These are phyloP conservation scores for Allantophomopsis lycopodina DNA, from an alignment of 2,329 filamentous ascomycete species.

Conservation along the genomic window DNA sequence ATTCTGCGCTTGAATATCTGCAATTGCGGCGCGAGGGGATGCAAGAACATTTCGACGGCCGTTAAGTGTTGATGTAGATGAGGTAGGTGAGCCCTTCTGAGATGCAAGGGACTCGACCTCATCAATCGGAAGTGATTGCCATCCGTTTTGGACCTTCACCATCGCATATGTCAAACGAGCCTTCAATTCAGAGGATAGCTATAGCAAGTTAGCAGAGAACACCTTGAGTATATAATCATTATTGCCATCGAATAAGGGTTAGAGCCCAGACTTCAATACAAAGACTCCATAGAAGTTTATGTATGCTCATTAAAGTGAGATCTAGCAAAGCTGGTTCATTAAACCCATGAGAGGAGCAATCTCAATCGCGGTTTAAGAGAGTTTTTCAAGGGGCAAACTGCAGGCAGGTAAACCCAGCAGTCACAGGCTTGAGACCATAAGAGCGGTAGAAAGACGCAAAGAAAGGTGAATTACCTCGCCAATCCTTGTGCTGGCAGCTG, in stretches of 20 bases:
- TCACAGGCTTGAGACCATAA: background rate
- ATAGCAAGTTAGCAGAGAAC: conserved; percentile 7
- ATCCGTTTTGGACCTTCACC: conserved; percentile 83
- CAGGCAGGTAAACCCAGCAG: background rate
- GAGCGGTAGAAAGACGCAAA: background rate
- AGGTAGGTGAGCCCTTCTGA: conserved; percentile 48
- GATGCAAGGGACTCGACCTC: conserved; percentile 67
- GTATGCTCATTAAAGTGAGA: background rate
- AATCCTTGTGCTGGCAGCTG: conserved; percentile 51
- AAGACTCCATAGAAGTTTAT: background rate
- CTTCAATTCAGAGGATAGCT: conserved; percentile 48
- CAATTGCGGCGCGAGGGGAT: conserved; percentile 34
- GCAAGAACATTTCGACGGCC: conserved; percentile 34
- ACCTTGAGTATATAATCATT: background rate
- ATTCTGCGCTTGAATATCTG: conserved; percentile 17
- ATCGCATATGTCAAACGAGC: conserved; percentile 85
- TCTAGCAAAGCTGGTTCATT: too few species aligned
- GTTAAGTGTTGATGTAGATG: conserved; percentile 41
- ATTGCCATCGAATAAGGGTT: background rate
- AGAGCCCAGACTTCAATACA: background rate
- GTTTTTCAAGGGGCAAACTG: background rate
- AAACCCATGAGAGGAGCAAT: too few species aligned
- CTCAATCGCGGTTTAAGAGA: too few species aligned
- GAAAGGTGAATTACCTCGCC: conserved; percentile 47
- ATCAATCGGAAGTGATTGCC: conserved; percentile 66